Percentiles rank a stretch among this genome's conserved stretches.
Conservation (phyloP, 345 rosid species). For the Rhizophora mangle region DNA sequence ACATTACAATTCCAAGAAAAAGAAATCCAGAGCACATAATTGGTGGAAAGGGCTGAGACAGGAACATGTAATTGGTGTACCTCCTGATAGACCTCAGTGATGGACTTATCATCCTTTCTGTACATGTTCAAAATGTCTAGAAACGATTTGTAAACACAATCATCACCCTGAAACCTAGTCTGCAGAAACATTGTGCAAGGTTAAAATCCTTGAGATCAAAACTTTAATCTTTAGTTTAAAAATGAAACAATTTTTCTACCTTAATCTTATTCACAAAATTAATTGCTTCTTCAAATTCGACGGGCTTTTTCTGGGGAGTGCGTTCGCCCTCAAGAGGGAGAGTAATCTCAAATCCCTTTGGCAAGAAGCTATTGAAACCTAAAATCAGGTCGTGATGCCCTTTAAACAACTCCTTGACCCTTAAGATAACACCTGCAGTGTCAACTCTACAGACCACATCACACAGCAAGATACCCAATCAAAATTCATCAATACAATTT, state of each 20-base stretch:
- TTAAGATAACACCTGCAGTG: conserved; percentile 34
- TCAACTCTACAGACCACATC: conserved; percentile 25
- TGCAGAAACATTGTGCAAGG: conserved; percentile 20
- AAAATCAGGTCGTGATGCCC: conserved; percentile 37
- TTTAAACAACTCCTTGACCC: conserved; percentile 37
- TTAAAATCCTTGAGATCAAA: background rate
- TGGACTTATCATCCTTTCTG: conserved; percentile 34
- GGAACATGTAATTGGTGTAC: conserved; percentile 17
- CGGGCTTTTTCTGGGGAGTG: conserved; percentile 33
- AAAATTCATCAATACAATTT: background rate
- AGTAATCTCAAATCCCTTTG: conserved; percentile 36
- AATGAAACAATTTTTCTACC: conserved; percentile 11
- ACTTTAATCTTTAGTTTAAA: background rate
- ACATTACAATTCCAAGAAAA: background rate
- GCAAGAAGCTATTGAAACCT: conserved; percentile 38
- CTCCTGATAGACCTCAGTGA: conserved; percentile 35
- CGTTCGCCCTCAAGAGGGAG: conserved; percentile 31
- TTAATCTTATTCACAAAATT: conserved; percentile 37
- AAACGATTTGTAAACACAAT: conserved; percentile 29
- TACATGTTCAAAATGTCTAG: conserved; percentile 36
- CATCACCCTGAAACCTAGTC: conserved; percentile 38
- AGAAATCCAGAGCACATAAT: background rate
- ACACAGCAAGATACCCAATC: background rate
- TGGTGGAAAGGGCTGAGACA: conserved; percentile 7
- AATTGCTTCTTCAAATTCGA: conserved; percentile 38